These are phyloP conservation scores for Paraphoma chrysanthemicola DNA, from an alignment of 2,329 filamentous ascomycete species.

Conservation along the genomic window DNA sequence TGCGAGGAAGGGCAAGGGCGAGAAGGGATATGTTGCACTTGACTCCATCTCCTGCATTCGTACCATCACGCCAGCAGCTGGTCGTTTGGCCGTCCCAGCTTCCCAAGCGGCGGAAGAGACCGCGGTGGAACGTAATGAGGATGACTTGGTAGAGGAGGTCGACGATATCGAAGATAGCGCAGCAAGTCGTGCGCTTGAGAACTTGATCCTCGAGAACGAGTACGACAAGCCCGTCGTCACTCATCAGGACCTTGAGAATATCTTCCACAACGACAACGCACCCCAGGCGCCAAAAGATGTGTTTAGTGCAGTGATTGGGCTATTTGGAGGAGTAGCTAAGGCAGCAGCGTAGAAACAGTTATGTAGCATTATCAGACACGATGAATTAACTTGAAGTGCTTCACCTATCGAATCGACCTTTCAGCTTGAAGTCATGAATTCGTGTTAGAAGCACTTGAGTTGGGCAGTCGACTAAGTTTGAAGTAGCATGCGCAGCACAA, in stretches of 20 bases:
- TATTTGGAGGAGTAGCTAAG: constrained; percentile 20
- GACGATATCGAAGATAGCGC: constrained; percentile 2
- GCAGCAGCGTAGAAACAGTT: constrained; percentile 12
- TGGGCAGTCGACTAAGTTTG: no score
- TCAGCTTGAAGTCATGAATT: no score
- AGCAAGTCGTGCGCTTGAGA: constrained; percentile 5
- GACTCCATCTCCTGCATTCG: constrained; percentile 79
- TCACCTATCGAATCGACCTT: no score
- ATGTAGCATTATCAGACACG: not conserved
- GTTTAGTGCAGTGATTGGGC: constrained; percentile 20
- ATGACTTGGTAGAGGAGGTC: constrained; percentile 3
- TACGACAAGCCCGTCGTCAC: constrained; percentile 21
- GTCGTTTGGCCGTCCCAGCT: constrained; percentile 33
- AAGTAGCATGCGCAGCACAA: no score
- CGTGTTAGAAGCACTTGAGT: no score
- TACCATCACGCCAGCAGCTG: constrained; percentile 43
- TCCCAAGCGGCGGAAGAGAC: constrained; percentile 43
- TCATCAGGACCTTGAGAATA: constrained; percentile 22
- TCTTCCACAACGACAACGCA: constrained; percentile 21
- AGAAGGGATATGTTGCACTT: constrained; percentile 76
- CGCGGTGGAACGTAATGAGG: constrained; percentile 28
- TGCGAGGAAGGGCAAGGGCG: constrained; percentile 60
- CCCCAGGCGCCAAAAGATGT: constrained; percentile 23
- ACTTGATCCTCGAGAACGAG: constrained; percentile 18
- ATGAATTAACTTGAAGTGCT: not conserved